Conservation (phyloP, 1,284 basidiomycete species). For the Malassezia furfur region DNA sequence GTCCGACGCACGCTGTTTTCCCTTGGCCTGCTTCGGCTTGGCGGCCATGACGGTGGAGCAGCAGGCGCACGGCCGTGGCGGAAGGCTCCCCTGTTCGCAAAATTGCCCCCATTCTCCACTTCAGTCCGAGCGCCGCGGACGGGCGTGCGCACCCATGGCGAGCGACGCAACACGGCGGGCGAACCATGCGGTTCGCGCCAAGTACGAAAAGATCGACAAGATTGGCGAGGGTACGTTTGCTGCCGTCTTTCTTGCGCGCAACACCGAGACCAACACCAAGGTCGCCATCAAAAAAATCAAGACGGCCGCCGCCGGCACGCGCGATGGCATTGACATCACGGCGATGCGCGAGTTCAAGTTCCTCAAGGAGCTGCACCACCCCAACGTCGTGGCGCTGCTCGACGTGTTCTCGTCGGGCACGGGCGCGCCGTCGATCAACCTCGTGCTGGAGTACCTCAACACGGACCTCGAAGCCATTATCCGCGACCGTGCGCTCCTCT, state of each 20-base stretch:
- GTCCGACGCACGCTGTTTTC: too few species aligned
- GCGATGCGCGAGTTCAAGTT: slow-evolving; percentile 97
- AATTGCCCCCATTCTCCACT: neutral
- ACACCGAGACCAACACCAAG: slow-evolving; percentile 62
- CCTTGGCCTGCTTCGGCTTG: too few species aligned
- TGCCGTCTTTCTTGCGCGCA: slow-evolving; percentile 61
- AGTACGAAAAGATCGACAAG: slow-evolving; percentile 31
- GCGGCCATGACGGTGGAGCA: too few species aligned
- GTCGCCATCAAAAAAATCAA: slow-evolving; percentile 85
- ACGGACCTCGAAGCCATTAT: slow-evolving; percentile 97
- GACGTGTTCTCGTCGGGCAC: slow-evolving; percentile 95
- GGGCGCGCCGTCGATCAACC: slow-evolving; percentile 64
- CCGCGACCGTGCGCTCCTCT: slow-evolving; percentile 80
- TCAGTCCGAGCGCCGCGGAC: neutral
- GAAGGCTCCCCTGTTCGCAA: neutral
- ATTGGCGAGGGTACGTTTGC: slow-evolving; percentile 90
- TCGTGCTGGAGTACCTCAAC: slow-evolving; percentile 92
- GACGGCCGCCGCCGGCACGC: slow-evolving; percentile 62
- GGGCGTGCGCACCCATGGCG: slow-evolving; percentile 20
- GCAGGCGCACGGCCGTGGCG: neutral
- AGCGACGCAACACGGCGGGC: slow-evolving; percentile 22
- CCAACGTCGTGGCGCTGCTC: slow-evolving; percentile 87
- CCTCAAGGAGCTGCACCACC: slow-evolving; percentile 81
- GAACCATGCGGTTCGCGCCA: slow-evolving; percentile 28
- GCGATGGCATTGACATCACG: slow-evolving; percentile 97